A percentile compares a stretch with the other conserved stretches of the same genome.
Conservation (phyloP, 1,284 basidiomycete species). For the Leccinum fuscescens region DNA sequence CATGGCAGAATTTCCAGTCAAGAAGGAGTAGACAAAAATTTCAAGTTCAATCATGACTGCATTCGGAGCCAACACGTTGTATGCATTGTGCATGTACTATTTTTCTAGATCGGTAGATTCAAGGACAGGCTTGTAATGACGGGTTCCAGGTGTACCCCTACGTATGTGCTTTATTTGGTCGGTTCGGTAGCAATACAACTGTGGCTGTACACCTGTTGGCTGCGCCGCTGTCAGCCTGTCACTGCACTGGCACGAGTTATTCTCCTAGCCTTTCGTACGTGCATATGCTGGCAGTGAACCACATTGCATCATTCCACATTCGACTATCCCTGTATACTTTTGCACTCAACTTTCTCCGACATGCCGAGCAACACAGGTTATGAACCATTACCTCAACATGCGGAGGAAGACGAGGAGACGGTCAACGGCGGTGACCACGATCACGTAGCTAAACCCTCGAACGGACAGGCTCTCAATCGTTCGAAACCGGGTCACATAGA, state of each 20-base stretch:
- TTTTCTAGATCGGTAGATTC: neutral
- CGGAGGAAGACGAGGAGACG: conserved; percentile 58
- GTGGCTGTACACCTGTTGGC: neutral
- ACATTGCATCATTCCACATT: conserved; percentile 14
- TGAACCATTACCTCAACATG: conserved; percentile 60
- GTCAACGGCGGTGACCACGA: conserved; percentile 38
- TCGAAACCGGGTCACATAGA: conserved; percentile 66
- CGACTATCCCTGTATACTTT: conserved; percentile 2
- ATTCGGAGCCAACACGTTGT: neutral
- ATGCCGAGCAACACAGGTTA: conserved; percentile 62
- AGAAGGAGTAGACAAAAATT: conserved; percentile 1
- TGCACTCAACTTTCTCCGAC: conserved; percentile 4
- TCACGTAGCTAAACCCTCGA: conserved; percentile 32
- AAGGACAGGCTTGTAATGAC: neutral
- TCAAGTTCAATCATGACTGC: neutral
- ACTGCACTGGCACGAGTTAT: neutral
- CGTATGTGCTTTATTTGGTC: neutral
- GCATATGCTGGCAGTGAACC: conserved; percentile 17
- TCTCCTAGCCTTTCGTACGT: conserved; percentile 14
- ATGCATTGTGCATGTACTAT: neutral
- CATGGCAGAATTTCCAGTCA: neutral
- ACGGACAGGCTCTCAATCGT: conserved; percentile 44
- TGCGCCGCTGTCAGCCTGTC: neutral
- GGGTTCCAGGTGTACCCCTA: neutral
- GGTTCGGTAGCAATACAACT: neutral